Evolutionary conservation across 352 stramenopile genomes (phyloP).

Genomic region (Pythium sukuiense): DNA sequence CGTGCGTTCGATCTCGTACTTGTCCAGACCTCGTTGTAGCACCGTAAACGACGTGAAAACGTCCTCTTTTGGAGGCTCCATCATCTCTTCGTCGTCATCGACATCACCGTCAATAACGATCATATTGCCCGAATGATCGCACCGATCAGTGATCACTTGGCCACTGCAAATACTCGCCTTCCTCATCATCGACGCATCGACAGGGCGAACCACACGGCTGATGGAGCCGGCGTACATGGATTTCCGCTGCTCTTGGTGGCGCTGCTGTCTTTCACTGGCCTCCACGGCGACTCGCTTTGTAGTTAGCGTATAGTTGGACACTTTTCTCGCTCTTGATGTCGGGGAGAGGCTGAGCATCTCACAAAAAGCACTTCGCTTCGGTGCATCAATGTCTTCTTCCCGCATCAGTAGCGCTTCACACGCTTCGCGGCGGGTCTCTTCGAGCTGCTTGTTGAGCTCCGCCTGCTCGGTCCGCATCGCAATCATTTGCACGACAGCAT

Average conservation of each 20-base stretch:
- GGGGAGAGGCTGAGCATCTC: constrained; percentile 31
- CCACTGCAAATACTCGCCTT: constrained; percentile 18
- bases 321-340: constrained; percentile 7
- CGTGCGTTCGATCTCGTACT: constrained; percentile 38
- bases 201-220: constrained; percentile 16
- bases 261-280: constrained; percentile 11
- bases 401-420: constrained; percentile 58
- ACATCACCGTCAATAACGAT: constrained; percentile 13
- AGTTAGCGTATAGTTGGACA: constrained; percentile 26
- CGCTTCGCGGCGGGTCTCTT: constrained; percentile 43
- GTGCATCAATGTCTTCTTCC: constrained; percentile 68
- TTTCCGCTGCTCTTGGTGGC: constrained; percentile 23
- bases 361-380: constrained; percentile 45
- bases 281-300: constrained; percentile 22
- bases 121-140: constrained; percentile 3
- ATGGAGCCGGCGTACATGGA: constrained; percentile 25
- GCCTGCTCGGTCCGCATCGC: constrained; percentile 40
- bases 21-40: constrained; percentile 10
- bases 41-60: neutral
- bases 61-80: constrained; percentile 26
- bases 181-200: constrained; percentile 17
- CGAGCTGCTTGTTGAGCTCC: constrained; percentile 37
- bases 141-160: constrained; percentile 7
- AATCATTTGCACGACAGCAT: constrained; percentile 45
- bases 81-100: constrained; percentile 17